Evolutionary conservation across 164 flowering plant species (phyloP).

Genomic region (Dillenia turbinata): DNA sequence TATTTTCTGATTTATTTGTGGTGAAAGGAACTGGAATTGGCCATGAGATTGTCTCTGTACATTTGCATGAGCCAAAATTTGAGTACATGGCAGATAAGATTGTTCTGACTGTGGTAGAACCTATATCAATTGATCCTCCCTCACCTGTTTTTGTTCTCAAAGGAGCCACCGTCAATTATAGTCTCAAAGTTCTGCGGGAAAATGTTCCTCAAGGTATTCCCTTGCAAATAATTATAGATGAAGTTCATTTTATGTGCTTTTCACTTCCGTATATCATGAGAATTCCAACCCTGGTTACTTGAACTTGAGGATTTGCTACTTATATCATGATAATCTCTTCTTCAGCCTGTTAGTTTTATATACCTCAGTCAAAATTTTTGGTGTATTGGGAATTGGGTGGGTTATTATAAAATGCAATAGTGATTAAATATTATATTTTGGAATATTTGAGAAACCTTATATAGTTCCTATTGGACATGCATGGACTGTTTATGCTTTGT

Average conservation of each 20-base stretch:
- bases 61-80: slow-evolving; percentile 59
- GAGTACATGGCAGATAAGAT: slow-evolving; percentile 65
- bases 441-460: too few species aligned
- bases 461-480: too few species aligned
- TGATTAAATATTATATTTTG: too few species aligned
- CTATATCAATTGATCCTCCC: slow-evolving; percentile 91
- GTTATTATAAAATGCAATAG: too few species aligned
- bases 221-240: background rate
- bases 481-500: too few species aligned
- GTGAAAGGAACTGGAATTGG: slow-evolving; percentile 85
- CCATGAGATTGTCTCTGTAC: slow-evolving; percentile 76
- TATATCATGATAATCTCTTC: too few species aligned
- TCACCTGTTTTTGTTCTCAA: slow-evolving; percentile 81
- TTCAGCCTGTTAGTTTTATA: too few species aligned
- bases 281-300: too few species aligned
- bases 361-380: too few species aligned
- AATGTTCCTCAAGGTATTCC: slow-evolving; percentile 70
- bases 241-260: background rate
- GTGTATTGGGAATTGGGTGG: too few species aligned
- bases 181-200: slow-evolving; percentile 68
- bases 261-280: too few species aligned
- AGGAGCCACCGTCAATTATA: slow-evolving; percentile 66
- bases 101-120: slow-evolving; percentile 88
- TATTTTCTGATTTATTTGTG: slow-evolving; percentile 70
- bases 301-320: too few species aligned